Conservation (phyloP, 257 asterid genomes). For the Asclepias syriaca region DNA sequence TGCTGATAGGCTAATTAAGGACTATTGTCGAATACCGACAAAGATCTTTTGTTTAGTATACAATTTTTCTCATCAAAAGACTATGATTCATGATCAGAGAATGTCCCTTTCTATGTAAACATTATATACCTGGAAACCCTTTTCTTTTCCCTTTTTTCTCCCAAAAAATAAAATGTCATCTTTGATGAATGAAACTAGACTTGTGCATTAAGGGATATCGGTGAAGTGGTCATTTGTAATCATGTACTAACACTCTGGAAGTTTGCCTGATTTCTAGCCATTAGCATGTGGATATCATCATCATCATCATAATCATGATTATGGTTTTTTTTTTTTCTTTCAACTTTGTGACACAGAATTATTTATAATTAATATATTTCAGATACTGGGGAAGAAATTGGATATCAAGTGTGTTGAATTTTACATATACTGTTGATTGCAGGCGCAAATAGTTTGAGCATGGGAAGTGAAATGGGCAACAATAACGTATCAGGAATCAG, state of each 20-base stretch:
- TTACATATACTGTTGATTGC: conserved; percentile 24
- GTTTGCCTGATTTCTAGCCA: conserved; percentile 19
- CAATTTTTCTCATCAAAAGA: conserved; percentile 13
- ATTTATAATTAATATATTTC: conserved; percentile 15
- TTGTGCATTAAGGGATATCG: conserved; percentile 49
- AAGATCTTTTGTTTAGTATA: conserved; percentile 26
- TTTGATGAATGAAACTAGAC: conserved; percentile 18
- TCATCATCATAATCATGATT: conserved; percentile 26
- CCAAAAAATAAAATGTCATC: neutral
- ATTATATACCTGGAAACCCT: neutral
- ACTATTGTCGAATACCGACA: conserved; percentile 22
- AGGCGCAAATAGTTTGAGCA: conserved; percentile 28
- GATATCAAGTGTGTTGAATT: conserved; percentile 16
- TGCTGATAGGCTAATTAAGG: conserved; percentile 11
- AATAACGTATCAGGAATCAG: conserved; percentile 53
- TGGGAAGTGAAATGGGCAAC: conserved; percentile 65
- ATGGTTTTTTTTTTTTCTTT: conserved; percentile 15
- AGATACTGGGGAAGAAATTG: conserved; percentile 6
- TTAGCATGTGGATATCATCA: conserved; percentile 35
- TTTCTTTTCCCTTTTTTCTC: neutral
- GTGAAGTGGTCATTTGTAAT: conserved; percentile 36
- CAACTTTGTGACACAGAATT: conserved; percentile 12
- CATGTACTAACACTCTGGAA: conserved; percentile 51
- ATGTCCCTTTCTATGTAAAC: conserved; percentile 15
- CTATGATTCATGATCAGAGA: conserved; percentile 29